Base-by-base conservation (phyloP, 306 rosid genomes). In the Senna siamea region DNA sequence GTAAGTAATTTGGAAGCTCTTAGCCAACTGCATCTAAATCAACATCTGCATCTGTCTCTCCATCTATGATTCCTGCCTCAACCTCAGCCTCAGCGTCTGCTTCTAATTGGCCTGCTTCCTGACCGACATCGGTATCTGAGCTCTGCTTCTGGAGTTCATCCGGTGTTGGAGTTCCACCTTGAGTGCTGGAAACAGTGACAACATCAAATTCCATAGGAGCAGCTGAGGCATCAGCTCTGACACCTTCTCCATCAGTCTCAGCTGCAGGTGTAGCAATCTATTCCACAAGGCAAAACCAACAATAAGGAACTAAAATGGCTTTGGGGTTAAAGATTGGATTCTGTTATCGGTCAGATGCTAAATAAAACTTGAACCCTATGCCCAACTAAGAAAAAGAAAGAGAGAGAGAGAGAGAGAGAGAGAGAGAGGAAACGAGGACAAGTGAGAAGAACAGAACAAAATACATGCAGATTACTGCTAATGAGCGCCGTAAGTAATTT, bases 31-130 rank as follows among this genome's bases (percentile, higher is more conserved):
- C 69, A 54, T 91, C 92, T 80, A 85, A 85, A 82, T 91, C 96
- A 80, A 70, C 89, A 75, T 93, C 96, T 13, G 86, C 84, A 43
- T 93, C 96, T 1, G 82, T 87, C 82, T 88, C 95, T 59, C 92
- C 98, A 19, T 94, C 98, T 38, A 91, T 89, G 73, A 89, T 88
- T 53, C 90, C 98, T 0, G 91, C 78, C 78, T 89, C 98, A 9
- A 78, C 96, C 80, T 91, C 97, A 6, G 87, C 89, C 80, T 94
- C 97, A 4, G 88, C 87, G 69, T 91, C 98, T 9, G 87, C 83
- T 71, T 91, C 98, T 85, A 89, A 78, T 72, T 91, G 98, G 14
- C 97, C 92, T 8, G 92, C 85, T 82, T 93, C 98, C 75, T 74
- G 98, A 66, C 85, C 94, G 15, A 40, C 83, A 58, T 94, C 98